These are phyloP conservation scores for Penicillium sp. DNA, from an alignment of 2,329 filamentous ascomycete species.

Conservation along the genomic window DNA sequence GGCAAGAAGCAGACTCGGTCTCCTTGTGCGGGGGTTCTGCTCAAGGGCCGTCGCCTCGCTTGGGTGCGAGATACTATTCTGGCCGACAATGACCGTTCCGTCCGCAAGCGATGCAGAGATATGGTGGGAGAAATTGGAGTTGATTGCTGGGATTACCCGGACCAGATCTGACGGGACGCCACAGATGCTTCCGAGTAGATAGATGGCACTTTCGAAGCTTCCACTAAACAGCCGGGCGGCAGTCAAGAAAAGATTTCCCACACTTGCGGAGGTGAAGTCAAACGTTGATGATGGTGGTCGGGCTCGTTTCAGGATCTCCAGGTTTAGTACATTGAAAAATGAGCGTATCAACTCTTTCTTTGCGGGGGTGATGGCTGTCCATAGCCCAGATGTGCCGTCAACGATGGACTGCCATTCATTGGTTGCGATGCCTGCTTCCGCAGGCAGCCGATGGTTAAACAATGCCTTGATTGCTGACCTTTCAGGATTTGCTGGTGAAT, in stretches of 20 bases:
- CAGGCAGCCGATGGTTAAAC: slow-evolving; percentile 81
- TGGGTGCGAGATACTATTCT: slow-evolving; percentile 90
- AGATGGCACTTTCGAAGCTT: slow-evolving; percentile 88
- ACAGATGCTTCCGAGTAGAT: slow-evolving; percentile 82
- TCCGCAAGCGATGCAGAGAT: slow-evolving; percentile 80
- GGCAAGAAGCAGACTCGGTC: slow-evolving; percentile 37
- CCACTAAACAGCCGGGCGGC: slow-evolving; percentile 88
- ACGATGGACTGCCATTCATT: slow-evolving; percentile 86
- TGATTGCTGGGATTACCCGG: slow-evolving; percentile 82
- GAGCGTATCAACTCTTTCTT: slow-evolving; percentile 76
- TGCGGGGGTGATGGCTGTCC: slow-evolving; percentile 66
- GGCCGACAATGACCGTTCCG: slow-evolving; percentile 77
- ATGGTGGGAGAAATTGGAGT: slow-evolving; percentile 93
- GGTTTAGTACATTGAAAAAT: slow-evolving; percentile 71
- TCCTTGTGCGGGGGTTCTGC: slow-evolving; percentile 28
- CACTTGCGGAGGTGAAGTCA: slow-evolving; percentile 71
- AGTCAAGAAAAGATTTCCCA: slow-evolving; percentile 77
- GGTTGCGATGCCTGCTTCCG: slow-evolving; percentile 60
- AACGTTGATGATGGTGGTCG: slow-evolving; percentile 68
- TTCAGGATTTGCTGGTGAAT: slow-evolving; percentile 58
- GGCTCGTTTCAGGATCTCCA: slow-evolving; percentile 74
- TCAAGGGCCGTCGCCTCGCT: slow-evolving; percentile 59
- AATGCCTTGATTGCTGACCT: slow-evolving; percentile 73
- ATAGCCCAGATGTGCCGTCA: slow-evolving; percentile 74
- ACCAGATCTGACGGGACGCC: slow-evolving; percentile 70